Percentiles rank a stretch among this genome's conserved stretches.
Evolutionary conservation across 176 grass and related monocot species (phyloP).

Genomic region (Eragrostis curvula): DNA sequence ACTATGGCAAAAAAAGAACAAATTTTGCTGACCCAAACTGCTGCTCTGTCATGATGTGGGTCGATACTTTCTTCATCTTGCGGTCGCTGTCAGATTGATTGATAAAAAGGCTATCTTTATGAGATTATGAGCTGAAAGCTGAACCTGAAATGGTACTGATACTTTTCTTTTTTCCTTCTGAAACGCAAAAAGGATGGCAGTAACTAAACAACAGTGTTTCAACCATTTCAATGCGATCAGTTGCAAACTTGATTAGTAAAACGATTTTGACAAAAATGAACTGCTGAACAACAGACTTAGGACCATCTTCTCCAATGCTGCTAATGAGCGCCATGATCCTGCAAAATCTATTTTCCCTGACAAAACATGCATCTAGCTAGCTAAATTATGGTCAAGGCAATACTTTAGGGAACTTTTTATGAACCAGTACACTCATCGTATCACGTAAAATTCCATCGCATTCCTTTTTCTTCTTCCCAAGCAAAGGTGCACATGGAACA

Average conservation of each 20-base stretch:
- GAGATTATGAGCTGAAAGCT: background rate
- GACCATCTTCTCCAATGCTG: background rate
- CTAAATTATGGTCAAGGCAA: background rate
- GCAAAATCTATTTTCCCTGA: background rate
- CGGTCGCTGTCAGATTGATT: background rate
- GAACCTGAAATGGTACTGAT: background rate
- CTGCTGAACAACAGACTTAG: background rate
- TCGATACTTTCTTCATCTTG: background rate
- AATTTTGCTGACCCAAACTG: background rate
- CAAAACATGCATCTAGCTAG: background rate
- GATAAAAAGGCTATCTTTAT: background rate
- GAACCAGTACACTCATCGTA: too few species aligned
- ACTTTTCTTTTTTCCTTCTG: background rate
- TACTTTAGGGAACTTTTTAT: too few species aligned
- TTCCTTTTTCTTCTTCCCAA: background rate
- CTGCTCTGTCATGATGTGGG: background rate
- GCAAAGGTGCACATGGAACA: background rate
- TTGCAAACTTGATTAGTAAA: background rate
- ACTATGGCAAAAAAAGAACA: background rate
- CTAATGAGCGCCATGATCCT: background rate
- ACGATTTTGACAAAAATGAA: too few species aligned
- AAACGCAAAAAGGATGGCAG: background rate
- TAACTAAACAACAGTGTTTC: background rate
- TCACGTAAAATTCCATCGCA: too few species aligned
- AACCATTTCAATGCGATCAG: background rate